Evolutionary conservation across 2,329 filamentous ascomycete species (phyloP).

Genomic region (Chaetomium strumarium): DNA sequence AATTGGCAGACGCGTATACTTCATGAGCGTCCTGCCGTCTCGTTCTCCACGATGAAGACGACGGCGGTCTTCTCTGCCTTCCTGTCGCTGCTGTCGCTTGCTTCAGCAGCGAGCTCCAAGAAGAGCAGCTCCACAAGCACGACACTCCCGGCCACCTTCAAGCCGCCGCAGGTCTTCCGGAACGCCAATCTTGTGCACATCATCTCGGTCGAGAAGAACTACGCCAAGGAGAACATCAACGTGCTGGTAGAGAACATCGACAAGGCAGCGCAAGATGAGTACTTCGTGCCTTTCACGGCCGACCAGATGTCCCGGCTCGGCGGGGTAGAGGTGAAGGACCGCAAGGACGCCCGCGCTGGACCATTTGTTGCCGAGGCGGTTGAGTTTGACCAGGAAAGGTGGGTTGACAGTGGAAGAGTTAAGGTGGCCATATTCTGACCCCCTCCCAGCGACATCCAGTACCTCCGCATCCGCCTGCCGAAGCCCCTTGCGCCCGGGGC

Average conservation of each 20-base stretch:
- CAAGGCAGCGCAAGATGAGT: slow-evolving; percentile 73
- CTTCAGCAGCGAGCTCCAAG: slow-evolving; percentile 31
- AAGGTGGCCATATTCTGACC: slow-evolving; percentile 18
- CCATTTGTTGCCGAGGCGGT: slow-evolving; percentile 65
- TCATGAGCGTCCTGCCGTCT: slow-evolving; percentile 25
- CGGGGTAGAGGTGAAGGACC: slow-evolving; percentile 85
- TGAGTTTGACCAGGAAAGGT: slow-evolving; percentile 57
- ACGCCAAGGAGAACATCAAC: slow-evolving; percentile 84
- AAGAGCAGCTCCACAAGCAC: slow-evolving; percentile 46
- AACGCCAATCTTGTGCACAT: slow-evolving; percentile 87
- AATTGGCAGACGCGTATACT: slow-evolving; percentile 23
- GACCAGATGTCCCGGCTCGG: slow-evolving; percentile 72
- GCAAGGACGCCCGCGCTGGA: slow-evolving; percentile 65
- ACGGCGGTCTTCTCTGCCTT: slow-evolving; percentile 51
- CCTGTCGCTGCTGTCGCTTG: slow-evolving; percentile 50
- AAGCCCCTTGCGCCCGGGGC: slow-evolving; percentile 66
- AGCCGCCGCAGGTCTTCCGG: slow-evolving; percentile 84
- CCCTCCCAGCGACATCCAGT: slow-evolving; percentile 59
- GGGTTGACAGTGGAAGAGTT: slow-evolving; percentile 17
- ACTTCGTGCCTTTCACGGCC: slow-evolving; percentile 82
- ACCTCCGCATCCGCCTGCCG: slow-evolving; percentile 77
- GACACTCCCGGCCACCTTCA: slow-evolving; percentile 62
- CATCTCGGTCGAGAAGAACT: slow-evolving; percentile 89
- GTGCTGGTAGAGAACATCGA: slow-evolving; percentile 89
- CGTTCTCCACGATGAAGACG: slow-evolving; percentile 39